Conservation (phyloP, 2,329 filamentous ascomycete species). For the Furcasterigmium sp. region DNA sequence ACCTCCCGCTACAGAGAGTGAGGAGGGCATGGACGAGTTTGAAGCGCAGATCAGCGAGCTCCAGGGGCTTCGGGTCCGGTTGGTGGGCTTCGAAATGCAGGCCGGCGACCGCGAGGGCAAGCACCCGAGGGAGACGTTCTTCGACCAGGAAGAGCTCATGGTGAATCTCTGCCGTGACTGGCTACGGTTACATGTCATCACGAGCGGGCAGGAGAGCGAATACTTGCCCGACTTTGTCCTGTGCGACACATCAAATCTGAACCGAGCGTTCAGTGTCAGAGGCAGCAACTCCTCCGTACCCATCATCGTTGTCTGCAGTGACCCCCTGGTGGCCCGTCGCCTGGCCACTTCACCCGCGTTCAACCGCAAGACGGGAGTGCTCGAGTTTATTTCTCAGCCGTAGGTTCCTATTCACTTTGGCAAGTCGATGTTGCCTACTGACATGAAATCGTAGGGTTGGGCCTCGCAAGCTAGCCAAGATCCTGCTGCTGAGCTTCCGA, state of each 20-base stretch:
- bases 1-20: neutral
- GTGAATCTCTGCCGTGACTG: conserved; percentile 24
- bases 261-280: neutral
- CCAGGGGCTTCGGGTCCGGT: conserved; percentile 21
- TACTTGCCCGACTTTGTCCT: conserved; percentile 20
- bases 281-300: conserved; percentile 7
- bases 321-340: conserved; percentile 21
- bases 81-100: conserved; percentile 13
- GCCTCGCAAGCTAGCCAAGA: conserved; percentile 28
- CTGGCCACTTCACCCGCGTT: conserved; percentile 13
- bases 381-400: conserved; percentile 33
- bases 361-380: conserved; percentile 15
- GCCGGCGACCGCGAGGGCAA: neutral
- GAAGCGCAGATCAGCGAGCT: conserved; percentile 20
- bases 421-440: neutral
- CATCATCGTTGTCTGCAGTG: conserved; percentile 26
- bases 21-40: conserved; percentile 20
- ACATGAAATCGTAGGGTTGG: conserved; percentile 18
- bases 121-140: conserved; percentile 2
- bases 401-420: conserved; percentile 13
- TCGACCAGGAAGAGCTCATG: conserved; percentile 11
- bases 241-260: conserved; percentile 10
- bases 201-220: conserved; percentile 4
- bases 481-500: conserved; percentile 19
- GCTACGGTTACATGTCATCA: conserved; percentile 23